Evolutionary conservation across 2,329 filamentous ascomycete genomes (phyloP), one percentile per base, ranked within the genome.

Genomic region (Myriosclerotinia curreyana): DNA sequence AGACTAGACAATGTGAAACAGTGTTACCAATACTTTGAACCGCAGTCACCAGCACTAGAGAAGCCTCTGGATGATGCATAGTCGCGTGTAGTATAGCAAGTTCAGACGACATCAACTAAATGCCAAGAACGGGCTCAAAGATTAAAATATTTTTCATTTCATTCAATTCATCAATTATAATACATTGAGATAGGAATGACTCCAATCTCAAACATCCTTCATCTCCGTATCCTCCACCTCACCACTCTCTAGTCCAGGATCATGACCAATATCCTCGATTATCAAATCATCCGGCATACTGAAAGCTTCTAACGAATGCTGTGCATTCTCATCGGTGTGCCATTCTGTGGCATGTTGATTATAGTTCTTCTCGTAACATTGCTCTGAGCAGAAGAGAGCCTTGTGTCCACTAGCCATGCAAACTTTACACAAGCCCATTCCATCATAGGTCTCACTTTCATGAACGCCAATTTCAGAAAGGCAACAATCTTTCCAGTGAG

Each of bases 281-380:
- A 59, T 36, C 1, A 59, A 59, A 48, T 59, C 42, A 5, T 49
- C 55, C 5, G 55, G 55, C 9, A 59, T 49, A 5, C 14, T 36
- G 11, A 59, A 59, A 20, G 25, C 42, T 20, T 59, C 55, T 14
- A 59, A 31, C 2, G 55, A 59, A 5, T 46, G 36, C 31, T 59
- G 55, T 36, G 55, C 55, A 11, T 59, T 48, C 6, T 59, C 55
- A n/a, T 59, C 55, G n/a, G 55, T 25, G 31, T 59, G 55, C 55
- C 55, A 59, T n/a, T 59, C 55, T 25, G 55, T 5, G 9, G 55
- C 42, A 25, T 59, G 55, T 25, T 59, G 55, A 49, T 49, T 34
- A 20, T 59, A 59, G n/a, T 59, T 59, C 14, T 36, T 48, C 20
- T 59, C 55, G 9, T 59, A 59, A 25, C 55, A 59, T 12, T 48